Percentiles rank a stretch among this genome's conserved stretches.
Conservation (phyloP, 2,329 filamentous ascomycete genomes). For the Chrysoporthe austroafricana region DNA sequence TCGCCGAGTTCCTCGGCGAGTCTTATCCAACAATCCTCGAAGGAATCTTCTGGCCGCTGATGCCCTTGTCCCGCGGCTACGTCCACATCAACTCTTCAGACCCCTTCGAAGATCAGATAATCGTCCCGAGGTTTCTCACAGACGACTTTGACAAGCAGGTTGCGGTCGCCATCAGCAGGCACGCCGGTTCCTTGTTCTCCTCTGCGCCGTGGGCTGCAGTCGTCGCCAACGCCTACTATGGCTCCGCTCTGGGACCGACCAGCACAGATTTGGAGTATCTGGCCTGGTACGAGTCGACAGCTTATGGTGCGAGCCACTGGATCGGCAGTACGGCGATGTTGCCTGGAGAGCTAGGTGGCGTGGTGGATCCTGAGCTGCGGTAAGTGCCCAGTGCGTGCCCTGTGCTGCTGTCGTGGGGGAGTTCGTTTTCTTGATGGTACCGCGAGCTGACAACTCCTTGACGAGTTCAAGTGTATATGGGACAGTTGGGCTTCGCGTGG, state of each 20-base stretch:
- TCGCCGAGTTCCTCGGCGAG: slow-evolving; percentile 30
- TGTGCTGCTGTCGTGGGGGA: neutral
- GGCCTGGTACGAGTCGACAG: slow-evolving; percentile 26
- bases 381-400: slow-evolving; percentile 3
- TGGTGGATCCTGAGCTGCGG: slow-evolving; percentile 26
- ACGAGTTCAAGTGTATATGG: slow-evolving; percentile 27
- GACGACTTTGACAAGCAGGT: slow-evolving; percentile 33
- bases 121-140: slow-evolving; percentile 31
- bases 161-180: slow-evolving; percentile 28
- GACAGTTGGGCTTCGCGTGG: slow-evolving; percentile 31
- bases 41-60: slow-evolving; percentile 33
- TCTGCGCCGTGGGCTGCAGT: slow-evolving; percentile 28
- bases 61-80: slow-evolving; percentile 33
- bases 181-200: slow-evolving; percentile 29
- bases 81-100: slow-evolving; percentile 33
- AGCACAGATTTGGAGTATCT: slow-evolving; percentile 32
- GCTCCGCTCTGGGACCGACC: slow-evolving; percentile 29
- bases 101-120: slow-evolving; percentile 30
- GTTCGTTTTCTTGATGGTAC: neutral
- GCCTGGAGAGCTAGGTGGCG: slow-evolving; percentile 6
- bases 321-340: slow-evolving; percentile 20
- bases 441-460: neutral
- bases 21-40: slow-evolving; percentile 26
- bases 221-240: slow-evolving; percentile 31
- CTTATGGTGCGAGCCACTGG: slow-evolving; percentile 33